A percentile compares a stretch with the other conserved stretches of the same genome.
phyloP scores from a whole-genome alignment of 1,284 basidiomycete genomes.

The Spongiforma sp. region DNA sequence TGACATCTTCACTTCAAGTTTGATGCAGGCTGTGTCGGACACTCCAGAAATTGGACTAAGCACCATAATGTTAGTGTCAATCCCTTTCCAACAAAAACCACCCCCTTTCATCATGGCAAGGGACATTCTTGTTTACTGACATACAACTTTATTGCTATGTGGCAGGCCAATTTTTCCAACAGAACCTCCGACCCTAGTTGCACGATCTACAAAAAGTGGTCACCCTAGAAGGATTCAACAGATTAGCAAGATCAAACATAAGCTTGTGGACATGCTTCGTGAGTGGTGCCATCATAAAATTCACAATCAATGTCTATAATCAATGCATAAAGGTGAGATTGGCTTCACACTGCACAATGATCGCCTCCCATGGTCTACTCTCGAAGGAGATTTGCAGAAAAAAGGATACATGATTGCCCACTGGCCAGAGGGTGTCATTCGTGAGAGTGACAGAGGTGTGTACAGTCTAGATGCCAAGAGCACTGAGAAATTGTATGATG shows the following conservation, averaged over 20 bases:
- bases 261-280: constrained; percentile 15
- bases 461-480: not conserved
- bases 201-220: rapidly evolving
- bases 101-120: no score
- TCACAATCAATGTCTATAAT: not conserved
- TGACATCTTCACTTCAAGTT: not conserved
- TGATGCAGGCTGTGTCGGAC: not conserved
- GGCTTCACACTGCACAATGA: not conserved
- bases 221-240: not conserved
- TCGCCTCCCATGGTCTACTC: constrained; percentile 16
- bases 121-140: no score
- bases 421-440: constrained; percentile 5
- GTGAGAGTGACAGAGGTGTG: constrained; percentile 5
- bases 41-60: not conserved
- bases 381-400: not conserved
- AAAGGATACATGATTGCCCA: constrained; percentile 8
- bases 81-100: no score
- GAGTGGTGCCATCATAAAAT: not conserved
- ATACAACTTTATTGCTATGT: no score
- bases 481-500: constrained; percentile 2
- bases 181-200: not conserved
- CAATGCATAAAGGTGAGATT: not conserved
- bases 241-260: constrained; percentile 1
- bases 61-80: constrained; percentile 1
- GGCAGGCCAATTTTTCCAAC: not conserved